These are phyloP conservation scores for Pythium utonaiense DNA, from an alignment of 352 stramenopile genomes.

Conservation along the genomic window DNA sequence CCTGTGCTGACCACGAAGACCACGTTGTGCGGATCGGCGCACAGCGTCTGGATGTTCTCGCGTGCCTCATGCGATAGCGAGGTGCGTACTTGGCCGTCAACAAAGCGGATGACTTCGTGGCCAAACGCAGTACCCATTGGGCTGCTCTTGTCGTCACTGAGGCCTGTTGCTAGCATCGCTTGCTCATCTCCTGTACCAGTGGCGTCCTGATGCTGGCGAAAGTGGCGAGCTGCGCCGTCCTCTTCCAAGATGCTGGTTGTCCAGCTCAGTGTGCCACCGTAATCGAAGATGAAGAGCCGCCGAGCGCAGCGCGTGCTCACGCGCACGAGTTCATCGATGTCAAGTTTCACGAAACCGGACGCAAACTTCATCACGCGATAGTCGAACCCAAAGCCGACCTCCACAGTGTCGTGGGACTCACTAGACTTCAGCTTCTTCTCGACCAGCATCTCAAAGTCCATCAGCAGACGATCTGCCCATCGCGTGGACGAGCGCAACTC, in stretches of 20 bases:
- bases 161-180: not conserved
- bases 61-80: constrained; percentile 53
- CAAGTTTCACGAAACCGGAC: constrained; percentile 90
- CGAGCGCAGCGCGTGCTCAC: constrained; percentile 54
- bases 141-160: not conserved
- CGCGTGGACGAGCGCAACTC: constrained; percentile 64
- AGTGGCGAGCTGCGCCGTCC: constrained; percentile 32
- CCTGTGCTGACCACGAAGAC: constrained; percentile 71
- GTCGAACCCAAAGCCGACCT: constrained; percentile 94
- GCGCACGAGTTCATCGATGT: constrained; percentile 86
- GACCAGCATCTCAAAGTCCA: constrained; percentile 89
- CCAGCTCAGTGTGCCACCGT: constrained; percentile 93
- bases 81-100: constrained; percentile 68
- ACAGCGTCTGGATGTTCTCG: constrained; percentile 53
- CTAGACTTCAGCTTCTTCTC: constrained; percentile 31
- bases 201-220: constrained; percentile 18
- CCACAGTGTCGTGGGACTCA: constrained; percentile 61
- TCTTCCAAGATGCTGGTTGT: constrained; percentile 65
- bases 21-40: constrained; percentile 53
- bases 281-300: constrained; percentile 96
- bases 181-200: not conserved
- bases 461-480: constrained; percentile 94
- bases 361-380: constrained; percentile 96
- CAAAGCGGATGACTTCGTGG: constrained; percentile 43
- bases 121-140: constrained; percentile 10